Evolutionary conservation across 2,329 filamentous ascomycete genomes (phyloP).

Genomic region (Trichoderma sp.): DNA sequence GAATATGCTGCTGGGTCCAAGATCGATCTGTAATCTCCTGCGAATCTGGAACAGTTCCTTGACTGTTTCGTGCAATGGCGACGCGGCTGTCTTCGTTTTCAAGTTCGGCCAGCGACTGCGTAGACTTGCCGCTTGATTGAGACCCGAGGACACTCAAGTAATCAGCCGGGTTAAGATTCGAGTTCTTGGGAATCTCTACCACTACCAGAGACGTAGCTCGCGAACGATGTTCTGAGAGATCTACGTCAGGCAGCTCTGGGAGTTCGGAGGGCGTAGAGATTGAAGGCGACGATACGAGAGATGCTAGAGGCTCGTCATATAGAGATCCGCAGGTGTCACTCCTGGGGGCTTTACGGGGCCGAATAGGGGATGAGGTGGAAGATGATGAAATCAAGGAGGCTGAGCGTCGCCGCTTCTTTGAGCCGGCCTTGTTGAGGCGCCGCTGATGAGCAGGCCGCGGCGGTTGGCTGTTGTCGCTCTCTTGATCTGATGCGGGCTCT

Average conservation of each 20-base stretch:
- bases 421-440: conserved; percentile 25
- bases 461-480: conserved; percentile 29
- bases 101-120: conserved; percentile 38
- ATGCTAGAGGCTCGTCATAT: conserved; percentile 35
- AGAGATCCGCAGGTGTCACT: conserved; percentile 28
- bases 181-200: conserved; percentile 35
- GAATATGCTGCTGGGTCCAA: conserved; percentile 24
- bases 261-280: conserved; percentile 27
- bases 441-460: conserved; percentile 35
- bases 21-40: conserved; percentile 39
- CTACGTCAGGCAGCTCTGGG: conserved; percentile 23
- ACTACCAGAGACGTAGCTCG: conserved; percentile 28
- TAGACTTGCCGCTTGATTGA: conserved; percentile 33
- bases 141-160: conserved; percentile 38
- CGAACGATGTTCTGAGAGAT: conserved; percentile 14
- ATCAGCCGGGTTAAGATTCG: conserved; percentile 38
- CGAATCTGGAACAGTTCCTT: conserved; percentile 47
- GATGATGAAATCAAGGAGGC: background rate
- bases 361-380: conserved; percentile 7
- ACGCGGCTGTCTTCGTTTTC: conserved; percentile 39
- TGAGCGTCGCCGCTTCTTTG: conserved; percentile 21
- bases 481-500: conserved; percentile 9
- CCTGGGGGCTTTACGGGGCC: conserved; percentile 29
- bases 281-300: conserved; percentile 33
- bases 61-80: conserved; percentile 36